phyloP scores from a whole-genome alignment of 2,329 filamentous ascomycete species.

The Fusarium poae region DNA sequence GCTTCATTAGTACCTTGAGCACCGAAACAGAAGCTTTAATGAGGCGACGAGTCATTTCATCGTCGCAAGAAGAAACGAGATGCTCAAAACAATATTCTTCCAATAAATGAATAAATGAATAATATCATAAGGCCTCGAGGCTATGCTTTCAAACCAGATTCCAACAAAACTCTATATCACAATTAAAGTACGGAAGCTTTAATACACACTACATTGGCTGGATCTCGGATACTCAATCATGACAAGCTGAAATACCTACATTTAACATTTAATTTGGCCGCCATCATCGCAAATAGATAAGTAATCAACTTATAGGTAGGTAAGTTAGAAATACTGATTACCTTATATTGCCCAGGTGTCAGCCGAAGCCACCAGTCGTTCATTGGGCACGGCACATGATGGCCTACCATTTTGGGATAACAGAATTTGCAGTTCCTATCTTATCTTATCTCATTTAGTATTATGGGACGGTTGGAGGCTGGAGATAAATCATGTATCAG shows the following conservation, averaged over 20 bases:
- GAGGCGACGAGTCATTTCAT: too few relatives aligned
- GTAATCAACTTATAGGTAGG: background rate
- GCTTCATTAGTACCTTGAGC: background rate
- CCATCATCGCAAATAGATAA: background rate
- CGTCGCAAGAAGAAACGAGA: too few relatives aligned
- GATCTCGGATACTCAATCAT: background rate
- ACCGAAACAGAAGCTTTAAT: background rate
- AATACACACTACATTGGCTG: background rate
- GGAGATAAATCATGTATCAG: background rate
- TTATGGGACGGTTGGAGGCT: background rate
- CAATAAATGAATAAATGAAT: too few relatives aligned
- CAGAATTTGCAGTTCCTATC: slow-evolving; percentile 12
- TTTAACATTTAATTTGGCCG: background rate
- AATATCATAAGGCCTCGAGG: too few relatives aligned
- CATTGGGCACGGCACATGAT: slow-evolving; percentile 32
- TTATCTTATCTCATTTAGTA: slow-evolving; percentile 11
- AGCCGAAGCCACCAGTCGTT: slow-evolving; percentile 27
- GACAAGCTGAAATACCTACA: background rate
- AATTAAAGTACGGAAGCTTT: too few relatives aligned
- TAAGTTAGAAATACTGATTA: background rate
- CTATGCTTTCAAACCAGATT: too few relatives aligned
- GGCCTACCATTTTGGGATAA: slow-evolving; percentile 38
- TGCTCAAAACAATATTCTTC: too few relatives aligned
- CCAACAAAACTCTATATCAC: too few relatives aligned
- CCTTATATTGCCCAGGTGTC: background rate